A percentile compares a stretch with the other conserved stretches of the same genome.
Evolutionary conservation across 768 basidiomycete genomes (phyloP).

Genomic region (Russula olivacea): DNA sequence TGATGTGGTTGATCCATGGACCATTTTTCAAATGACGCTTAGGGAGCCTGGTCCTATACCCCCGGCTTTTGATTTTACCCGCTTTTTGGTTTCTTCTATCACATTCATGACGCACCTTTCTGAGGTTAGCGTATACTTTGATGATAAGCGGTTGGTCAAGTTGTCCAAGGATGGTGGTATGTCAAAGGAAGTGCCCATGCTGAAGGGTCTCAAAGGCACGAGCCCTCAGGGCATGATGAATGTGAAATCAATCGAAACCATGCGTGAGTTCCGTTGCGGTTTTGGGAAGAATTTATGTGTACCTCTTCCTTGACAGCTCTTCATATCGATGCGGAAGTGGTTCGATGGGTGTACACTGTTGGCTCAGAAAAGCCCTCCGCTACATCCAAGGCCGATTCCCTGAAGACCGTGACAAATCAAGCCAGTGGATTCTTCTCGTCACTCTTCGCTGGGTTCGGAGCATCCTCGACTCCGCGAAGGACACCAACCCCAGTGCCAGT

Average conservation of each 20-base stretch:
- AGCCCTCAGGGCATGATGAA: constrained; percentile 64
- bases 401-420: constrained; percentile 17
- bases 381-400: not conserved
- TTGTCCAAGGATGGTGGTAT: constrained; percentile 57
- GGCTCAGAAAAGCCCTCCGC: constrained; percentile 53
- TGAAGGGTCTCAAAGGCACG: constrained; percentile 49
- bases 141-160: constrained; percentile 64
- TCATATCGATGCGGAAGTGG: constrained; percentile 72
- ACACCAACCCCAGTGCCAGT: constrained; percentile 31
- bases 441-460: constrained; percentile 36
- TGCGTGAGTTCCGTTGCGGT: constrained; percentile 41
- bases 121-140: constrained; percentile 75
- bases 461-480: constrained; percentile 31
- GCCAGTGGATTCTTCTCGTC: constrained; percentile 38
- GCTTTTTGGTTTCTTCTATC: constrained; percentile 85
- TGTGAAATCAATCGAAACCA: constrained; percentile 54
- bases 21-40: constrained; percentile 83
- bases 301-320: constrained; percentile 43
- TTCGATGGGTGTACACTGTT: constrained; percentile 68
- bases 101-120: constrained; percentile 84
- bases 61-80: constrained; percentile 76
- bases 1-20: constrained; percentile 51
- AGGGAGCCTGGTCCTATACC: constrained; percentile 79
- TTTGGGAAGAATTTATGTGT: constrained; percentile 5
- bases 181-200: constrained; percentile 46